These are phyloP conservation scores for Zoysia matrella DNA, from an alignment of 202 grass and related monocot genomes.

Conservation along the genomic window DNA sequence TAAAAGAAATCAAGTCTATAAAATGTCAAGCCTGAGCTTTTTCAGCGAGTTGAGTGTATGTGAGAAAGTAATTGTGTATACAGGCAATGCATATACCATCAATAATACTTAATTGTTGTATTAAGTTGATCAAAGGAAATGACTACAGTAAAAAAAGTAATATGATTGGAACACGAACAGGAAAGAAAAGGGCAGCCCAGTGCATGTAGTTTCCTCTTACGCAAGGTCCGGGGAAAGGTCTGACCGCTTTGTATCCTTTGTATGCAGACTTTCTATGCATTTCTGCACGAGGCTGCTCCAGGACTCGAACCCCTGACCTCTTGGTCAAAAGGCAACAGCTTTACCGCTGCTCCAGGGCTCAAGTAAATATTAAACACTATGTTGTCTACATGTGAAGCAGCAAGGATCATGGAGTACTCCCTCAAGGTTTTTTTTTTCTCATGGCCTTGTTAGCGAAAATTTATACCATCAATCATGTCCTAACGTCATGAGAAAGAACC, in stretches of 20 bases:
- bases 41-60: background rate
- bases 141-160: background rate
- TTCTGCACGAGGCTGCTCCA: too few species aligned
- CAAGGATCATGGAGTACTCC: background rate
- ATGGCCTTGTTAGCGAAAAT: background rate
- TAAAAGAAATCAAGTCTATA: slow-evolving; percentile 41
- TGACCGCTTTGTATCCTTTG: too few species aligned
- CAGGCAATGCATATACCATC: background rate
- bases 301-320: too few species aligned
- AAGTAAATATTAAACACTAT: background rate
- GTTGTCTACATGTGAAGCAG: background rate
- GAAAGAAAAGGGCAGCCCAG: background rate
- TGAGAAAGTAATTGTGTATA: background rate
- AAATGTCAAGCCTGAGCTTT: slow-evolving; percentile 28
- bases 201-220: too few species aligned
- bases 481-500: background rate
- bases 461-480: background rate
- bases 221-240: too few species aligned
- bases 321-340: too few species aligned
- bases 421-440: too few species aligned
- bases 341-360: background rate
- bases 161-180: background rate
- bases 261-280: too few species aligned
- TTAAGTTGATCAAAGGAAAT: background rate
- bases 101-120: background rate